phyloP scores from a whole-genome alignment of 2,329 filamentous ascomycete species.

The Nemania sp. region DNA sequence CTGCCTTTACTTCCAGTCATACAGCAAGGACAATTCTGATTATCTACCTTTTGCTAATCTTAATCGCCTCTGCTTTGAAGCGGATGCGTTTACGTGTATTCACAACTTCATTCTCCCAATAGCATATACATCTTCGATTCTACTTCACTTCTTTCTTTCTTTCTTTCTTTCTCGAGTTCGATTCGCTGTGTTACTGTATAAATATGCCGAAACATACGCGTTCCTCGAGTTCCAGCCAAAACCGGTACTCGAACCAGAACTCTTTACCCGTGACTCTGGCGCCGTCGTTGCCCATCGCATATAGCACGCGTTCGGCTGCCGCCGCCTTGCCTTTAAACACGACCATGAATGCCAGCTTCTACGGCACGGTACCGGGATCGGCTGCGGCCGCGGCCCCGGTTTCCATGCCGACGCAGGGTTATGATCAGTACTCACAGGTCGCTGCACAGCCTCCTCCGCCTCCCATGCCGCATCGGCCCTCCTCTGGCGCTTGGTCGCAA shows the following conservation, averaged over 20 bases:
- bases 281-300: slow-evolving; percentile 46
- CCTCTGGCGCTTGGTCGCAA: slow-evolving; percentile 70
- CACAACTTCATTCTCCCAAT: slow-evolving; percentile 20
- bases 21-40: slow-evolving; percentile 25
- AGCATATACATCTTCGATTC: slow-evolving; percentile 25
- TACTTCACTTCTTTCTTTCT: slow-evolving; percentile 10
- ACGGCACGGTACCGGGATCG: slow-evolving; percentile 42
- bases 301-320: slow-evolving; percentile 45
- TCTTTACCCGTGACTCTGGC: slow-evolving; percentile 46
- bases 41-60: slow-evolving; percentile 30
- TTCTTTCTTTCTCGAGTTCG: neutral
- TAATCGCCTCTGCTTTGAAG: slow-evolving; percentile 32
- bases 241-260: slow-evolving; percentile 40
- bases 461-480: slow-evolving; percentile 53
- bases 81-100: slow-evolving; percentile 24
- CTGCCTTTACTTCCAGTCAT: slow-evolving; percentile 8
- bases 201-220: slow-evolving; percentile 53
- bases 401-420: slow-evolving; percentile 44
- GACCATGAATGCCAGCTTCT: slow-evolving; percentile 45
- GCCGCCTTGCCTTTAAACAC: slow-evolving; percentile 42
- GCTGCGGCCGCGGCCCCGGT: slow-evolving; percentile 38
- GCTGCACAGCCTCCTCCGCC: slow-evolving; percentile 38
- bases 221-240: slow-evolving; percentile 44
- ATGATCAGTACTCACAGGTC: slow-evolving; percentile 47
- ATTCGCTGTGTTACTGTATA: slow-evolving; percentile 19